A percentile compares a stretch with the other conserved stretches of the same genome.
phyloP scores from a whole-genome alignment of 2,329 filamentous ascomycete species.

The Aciculosporium take region DNA sequence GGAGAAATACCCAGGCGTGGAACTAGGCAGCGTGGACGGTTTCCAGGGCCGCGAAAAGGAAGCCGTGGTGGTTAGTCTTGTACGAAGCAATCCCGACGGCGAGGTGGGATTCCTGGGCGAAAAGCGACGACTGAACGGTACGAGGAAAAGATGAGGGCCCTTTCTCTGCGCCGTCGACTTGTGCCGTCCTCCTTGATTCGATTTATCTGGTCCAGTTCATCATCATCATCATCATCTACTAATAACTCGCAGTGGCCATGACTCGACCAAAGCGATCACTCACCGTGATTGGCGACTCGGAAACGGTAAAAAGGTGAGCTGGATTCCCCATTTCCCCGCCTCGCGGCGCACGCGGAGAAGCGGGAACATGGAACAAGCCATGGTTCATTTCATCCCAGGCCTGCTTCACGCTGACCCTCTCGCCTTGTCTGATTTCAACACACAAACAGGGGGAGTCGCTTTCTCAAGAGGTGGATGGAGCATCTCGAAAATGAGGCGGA shows the following conservation, averaged over 20 bases:
- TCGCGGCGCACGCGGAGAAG: too few relatives aligned
- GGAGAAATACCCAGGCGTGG: constrained; percentile 67
- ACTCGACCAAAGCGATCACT: constrained; percentile 84
- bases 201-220: too few relatives aligned
- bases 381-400: too few relatives aligned
- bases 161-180: too few relatives aligned
- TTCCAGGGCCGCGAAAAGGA: constrained; percentile 98
- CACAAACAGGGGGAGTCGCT: constrained; percentile 56
- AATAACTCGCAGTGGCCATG: constrained; percentile 68
- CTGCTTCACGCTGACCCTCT: too few relatives aligned
- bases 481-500: constrained; percentile 84
- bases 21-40: constrained; percentile 92
- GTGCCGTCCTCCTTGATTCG: too few relatives aligned
- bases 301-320: constrained; percentile 77
- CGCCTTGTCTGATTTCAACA: neutral
- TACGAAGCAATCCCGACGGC: constrained; percentile 72
- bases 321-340: too few relatives aligned
- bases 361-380: too few relatives aligned
- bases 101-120: constrained; percentile 91
- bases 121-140: constrained; percentile 84
- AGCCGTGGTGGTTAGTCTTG: constrained; percentile 83
- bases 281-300: constrained; percentile 83
- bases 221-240: too few relatives aligned
- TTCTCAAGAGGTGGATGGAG: constrained; percentile 82
- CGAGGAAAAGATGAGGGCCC: too few relatives aligned